Conservation (phyloP, 306 rosid species). For the Corylus americana region DNA sequence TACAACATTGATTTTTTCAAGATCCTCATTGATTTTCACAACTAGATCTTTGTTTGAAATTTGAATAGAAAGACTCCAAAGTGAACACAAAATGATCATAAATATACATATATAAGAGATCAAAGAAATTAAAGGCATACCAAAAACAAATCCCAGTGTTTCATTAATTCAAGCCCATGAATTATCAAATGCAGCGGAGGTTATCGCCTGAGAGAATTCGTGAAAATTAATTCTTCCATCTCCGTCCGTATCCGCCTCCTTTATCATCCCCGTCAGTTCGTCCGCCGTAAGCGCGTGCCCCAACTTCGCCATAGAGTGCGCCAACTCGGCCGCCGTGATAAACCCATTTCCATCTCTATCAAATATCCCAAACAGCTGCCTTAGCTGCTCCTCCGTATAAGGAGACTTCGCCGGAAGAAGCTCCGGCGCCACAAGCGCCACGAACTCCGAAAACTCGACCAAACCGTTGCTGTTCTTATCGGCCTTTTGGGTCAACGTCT, state of each 20-base stretch:
- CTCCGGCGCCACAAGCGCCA: constrained; percentile 74
- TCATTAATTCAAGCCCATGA: constrained; percentile 57
- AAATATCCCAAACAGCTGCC: constrained; percentile 64
- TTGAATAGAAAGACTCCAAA: background rate
- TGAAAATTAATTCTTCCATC: constrained; percentile 79
- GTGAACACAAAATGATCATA: background rate
- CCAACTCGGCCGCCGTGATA: constrained; percentile 89
- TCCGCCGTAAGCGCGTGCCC: constrained; percentile 87
- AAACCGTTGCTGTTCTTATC: constrained; percentile 82
- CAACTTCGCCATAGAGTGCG: constrained; percentile 86
- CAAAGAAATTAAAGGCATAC: background rate
- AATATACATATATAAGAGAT: background rate
- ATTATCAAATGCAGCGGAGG: constrained; percentile 90
- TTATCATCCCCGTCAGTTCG: constrained; percentile 89
- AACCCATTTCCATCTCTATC: constrained; percentile 88
- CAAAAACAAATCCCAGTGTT: background rate
- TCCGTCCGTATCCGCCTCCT: constrained; percentile 85
- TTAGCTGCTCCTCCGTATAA: constrained; percentile 73
- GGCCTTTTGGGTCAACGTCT: constrained; percentile 62
- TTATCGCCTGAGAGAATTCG: constrained; percentile 73
- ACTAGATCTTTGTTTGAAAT: no score
- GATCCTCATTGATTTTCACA: no score
- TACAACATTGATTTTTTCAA: no score
- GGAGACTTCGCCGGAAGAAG: constrained; percentile 76
- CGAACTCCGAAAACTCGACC: constrained; percentile 79